A percentile compares a stretch with the other conserved stretches of the same genome.
Evolutionary conservation across 345 rosid genomes (phyloP).

Genomic region (Lumnitzera racemosa): DNA sequence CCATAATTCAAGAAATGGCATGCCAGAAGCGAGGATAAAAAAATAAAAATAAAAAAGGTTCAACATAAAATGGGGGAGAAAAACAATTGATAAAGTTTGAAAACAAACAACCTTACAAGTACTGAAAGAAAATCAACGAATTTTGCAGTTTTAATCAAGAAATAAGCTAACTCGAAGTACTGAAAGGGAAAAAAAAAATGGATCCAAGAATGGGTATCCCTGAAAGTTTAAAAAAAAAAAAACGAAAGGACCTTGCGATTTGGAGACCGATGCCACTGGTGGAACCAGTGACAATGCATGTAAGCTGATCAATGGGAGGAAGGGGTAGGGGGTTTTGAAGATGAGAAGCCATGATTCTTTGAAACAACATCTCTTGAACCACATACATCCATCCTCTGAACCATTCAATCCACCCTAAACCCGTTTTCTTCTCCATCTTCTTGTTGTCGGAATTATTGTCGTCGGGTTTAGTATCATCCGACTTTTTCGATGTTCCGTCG

Average conservation of each 20-base stretch:
- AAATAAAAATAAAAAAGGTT: no score
- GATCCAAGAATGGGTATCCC: not conserved
- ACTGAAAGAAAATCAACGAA: not conserved
- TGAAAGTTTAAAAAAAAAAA: not conserved
- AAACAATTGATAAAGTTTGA: no score
- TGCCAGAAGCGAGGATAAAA: no score
- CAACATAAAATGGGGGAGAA: no score
- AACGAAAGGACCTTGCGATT: constrained; percentile 49
- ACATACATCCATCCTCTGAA: constrained; percentile 71
- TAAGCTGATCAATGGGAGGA: constrained; percentile 69
- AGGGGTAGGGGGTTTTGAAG: constrained; percentile 70
- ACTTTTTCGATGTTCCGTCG: not conserved
- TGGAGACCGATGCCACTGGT: constrained; percentile 96
- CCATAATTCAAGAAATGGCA: no score
- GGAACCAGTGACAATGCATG: constrained; percentile 91
- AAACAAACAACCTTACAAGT: no score
- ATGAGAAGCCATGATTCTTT: constrained; percentile 79
- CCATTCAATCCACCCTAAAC: constrained; percentile 97
- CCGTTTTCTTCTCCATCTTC: constrained; percentile 51
- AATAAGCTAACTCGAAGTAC: not conserved
- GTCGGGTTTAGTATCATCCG: not conserved
- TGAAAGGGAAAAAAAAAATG: not conserved
- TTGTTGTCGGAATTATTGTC: not conserved
- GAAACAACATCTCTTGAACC: constrained; percentile 69
- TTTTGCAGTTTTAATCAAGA: no score